A percentile compares a stretch with the other conserved stretches of the same genome.
Conservation (phyloP, 352 stramenopile genomes). For the Albugo candida region DNA sequence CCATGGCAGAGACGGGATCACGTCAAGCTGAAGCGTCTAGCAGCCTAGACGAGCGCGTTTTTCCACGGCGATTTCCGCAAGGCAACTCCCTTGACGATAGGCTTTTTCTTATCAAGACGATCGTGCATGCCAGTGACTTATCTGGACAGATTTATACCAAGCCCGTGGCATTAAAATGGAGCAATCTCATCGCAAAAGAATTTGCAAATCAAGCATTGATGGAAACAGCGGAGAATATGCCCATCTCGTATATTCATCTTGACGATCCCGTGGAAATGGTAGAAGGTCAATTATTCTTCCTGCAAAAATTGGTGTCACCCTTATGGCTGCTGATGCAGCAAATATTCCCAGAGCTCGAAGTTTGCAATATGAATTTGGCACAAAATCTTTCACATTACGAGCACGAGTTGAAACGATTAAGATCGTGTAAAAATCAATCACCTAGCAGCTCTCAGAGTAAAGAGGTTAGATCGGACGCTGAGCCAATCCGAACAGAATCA, state of each 20-base stretch:
- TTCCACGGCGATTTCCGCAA: too few relatives aligned
- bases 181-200: constrained; percentile 80
- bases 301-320: constrained; percentile 60
- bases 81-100: constrained; percentile 16
- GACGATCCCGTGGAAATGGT: constrained; percentile 74
- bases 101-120: constrained; percentile 62
- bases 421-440: constrained; percentile 6
- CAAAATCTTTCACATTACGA: constrained; percentile 73
- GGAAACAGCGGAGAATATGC: constrained; percentile 58
- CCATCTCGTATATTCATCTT: constrained; percentile 62
- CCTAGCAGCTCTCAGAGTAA: not conserved
- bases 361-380: constrained; percentile 40
- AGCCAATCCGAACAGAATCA: constrained; percentile 1
- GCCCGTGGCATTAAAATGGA: constrained; percentile 79
- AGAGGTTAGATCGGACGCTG: constrained; percentile 2
- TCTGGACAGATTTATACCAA: constrained; percentile 73
- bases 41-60: too few relatives aligned
- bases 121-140: constrained; percentile 78
- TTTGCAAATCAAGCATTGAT: constrained; percentile 74
- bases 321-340: constrained; percentile 56
- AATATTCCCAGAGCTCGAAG: constrained; percentile 52
- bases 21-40: too few relatives aligned
- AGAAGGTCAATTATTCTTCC: constrained; percentile 70
- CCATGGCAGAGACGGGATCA: too few relatives aligned
- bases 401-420: constrained; percentile 46